These are phyloP conservation scores for Durotheca rogersii DNA, from an alignment of 495 filamentous ascomycete genomes.

Conservation along the genomic window DNA sequence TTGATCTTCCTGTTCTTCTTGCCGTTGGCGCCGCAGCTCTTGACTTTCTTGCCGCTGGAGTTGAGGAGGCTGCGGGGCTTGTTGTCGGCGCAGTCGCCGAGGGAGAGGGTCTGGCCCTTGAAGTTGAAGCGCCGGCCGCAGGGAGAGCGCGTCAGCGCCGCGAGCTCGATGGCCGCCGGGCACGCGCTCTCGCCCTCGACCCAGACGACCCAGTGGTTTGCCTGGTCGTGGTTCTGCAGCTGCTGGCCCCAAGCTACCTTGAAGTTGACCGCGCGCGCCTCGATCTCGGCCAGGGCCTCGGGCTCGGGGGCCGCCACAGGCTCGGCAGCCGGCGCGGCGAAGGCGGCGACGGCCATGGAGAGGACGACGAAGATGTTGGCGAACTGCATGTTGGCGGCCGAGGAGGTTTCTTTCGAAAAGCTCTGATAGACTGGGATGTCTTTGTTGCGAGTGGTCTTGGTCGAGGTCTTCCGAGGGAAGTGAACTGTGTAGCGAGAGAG, in stretches of 20 bases:
- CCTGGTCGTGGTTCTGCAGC: slow-evolving; percentile 21
- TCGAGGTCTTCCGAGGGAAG: not conserved
- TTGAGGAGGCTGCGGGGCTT: slow-evolving; percentile 1
- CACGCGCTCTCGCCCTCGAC: slow-evolving; percentile 16
- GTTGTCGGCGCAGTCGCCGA: not conserved
- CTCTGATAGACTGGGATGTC: no score
- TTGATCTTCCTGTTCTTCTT: slow-evolving; percentile 4
- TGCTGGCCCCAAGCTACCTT: slow-evolving; percentile 7
- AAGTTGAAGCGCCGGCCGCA: slow-evolving; percentile 4
- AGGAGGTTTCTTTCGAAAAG: not conserved
- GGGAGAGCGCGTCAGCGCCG: not conserved
- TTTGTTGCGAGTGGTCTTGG: not conserved
- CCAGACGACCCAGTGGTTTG: slow-evolving; percentile 25
- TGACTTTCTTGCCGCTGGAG: not conserved
- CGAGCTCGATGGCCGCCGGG: slow-evolving; percentile 4
- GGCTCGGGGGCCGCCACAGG: not conserved
- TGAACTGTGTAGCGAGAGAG: not conserved
- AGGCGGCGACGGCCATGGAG: not conserved
- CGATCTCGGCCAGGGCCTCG: not conserved
- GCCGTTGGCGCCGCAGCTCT: not conserved
- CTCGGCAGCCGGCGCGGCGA: not conserved
- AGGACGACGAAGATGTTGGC: not conserved
- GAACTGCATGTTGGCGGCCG: not conserved
- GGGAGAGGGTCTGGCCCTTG: not conserved
- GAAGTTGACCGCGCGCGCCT: not conserved